Evolutionary conservation across 768 basidiomycete species (phyloP), one percentile per base, ranked within the genome.

Genomic region (Pseudohyphozyma bogoriensis): DNA sequence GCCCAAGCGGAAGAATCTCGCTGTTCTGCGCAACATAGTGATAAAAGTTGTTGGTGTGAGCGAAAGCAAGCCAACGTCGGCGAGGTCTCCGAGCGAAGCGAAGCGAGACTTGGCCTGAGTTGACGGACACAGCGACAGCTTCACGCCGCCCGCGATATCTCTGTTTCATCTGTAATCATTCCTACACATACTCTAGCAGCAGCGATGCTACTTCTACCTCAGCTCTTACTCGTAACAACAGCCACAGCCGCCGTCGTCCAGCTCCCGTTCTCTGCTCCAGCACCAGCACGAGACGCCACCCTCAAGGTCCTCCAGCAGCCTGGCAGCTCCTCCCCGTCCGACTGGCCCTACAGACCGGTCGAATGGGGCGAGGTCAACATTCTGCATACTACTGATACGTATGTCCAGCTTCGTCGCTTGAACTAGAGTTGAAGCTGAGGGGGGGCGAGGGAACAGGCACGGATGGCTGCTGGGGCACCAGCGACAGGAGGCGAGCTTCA

Each of bases 301-400:
- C 12, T 29, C 46, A 16, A 16, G 5, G 31, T 8, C 2, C 35
- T 47, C 24, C 66, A 67, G 49, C 66, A 67, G 46, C 66, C 66
- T 24, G 66, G 47, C 35, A 58, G 62, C 5, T 24, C 45, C 0
- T 9, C 49, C 4, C 66, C 66, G 0, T n/a, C n/a, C 16, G 62
- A 55, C 45, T 77, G 77, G 22, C 89, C 89, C 6, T 79, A 79
- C 57, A 77, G 83, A 24, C 79, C 81, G 28, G 78, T 93, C 18
- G 80, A 81, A 54, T 91, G 89, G 90, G 83, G 85, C n/a, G 87
- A 91, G 69, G 78, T 92, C 70, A 92, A 92, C 70, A 80, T 91
- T 68, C 79, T 91, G 49, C 83, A 85, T 68, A 91, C 88, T 4
- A 91, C 90, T 0, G 89, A 91, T 72, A 86, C 81, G 40, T 60